Percentiles rank a stretch among this genome's conserved stretches.
Evolutionary conservation across 1,139 yeast genomes (phyloP).

Genomic region (Magnusiomyces clavatus): DNA sequence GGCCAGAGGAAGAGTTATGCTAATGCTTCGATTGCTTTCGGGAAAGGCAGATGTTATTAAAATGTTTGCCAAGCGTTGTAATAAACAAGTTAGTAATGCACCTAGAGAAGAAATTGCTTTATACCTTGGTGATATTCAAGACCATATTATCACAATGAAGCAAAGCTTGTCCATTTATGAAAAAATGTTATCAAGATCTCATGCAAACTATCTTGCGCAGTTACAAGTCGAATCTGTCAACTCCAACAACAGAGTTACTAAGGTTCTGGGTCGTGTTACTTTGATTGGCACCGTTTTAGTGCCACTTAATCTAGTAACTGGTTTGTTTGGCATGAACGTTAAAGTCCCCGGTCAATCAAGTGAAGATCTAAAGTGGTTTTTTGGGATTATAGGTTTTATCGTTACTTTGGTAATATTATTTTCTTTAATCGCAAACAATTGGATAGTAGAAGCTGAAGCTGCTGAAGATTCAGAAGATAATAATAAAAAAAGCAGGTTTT

Average conservation of each 20-base stretch:
- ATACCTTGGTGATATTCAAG: slow-evolving; percentile 94
- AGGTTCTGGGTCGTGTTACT: slow-evolving; percentile 82
- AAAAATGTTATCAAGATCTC: slow-evolving; percentile 86
- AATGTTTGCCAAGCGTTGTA: slow-evolving; percentile 95
- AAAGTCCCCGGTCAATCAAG: slow-evolving; percentile 63
- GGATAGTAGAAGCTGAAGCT: slow-evolving; percentile 17
- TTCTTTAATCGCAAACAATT: slow-evolving; percentile 21
- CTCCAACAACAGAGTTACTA: slow-evolving; percentile 76
- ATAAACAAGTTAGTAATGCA: slow-evolving; percentile 47
- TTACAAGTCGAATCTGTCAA: slow-evolving; percentile 86
- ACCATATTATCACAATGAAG: slow-evolving; percentile 93
- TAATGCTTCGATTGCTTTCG: slow-evolving; percentile 77
- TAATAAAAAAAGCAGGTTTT: neutral
- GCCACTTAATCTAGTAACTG: slow-evolving; percentile 85
- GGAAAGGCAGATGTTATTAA: slow-evolving; percentile 97
- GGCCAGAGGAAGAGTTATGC: slow-evolving; percentile 84
- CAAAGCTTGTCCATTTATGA: slow-evolving; percentile 85
- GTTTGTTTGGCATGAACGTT: slow-evolving; percentile 96
- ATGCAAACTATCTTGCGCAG: slow-evolving; percentile 87
- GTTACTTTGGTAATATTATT: slow-evolving; percentile 19
- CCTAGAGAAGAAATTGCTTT: slow-evolving; percentile 42
- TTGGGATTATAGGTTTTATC: slow-evolving; percentile 49
- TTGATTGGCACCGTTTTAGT: slow-evolving; percentile 83
- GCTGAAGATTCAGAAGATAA: neutral
- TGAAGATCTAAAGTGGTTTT: slow-evolving; percentile 49